Conservation (phyloP, 2,329 filamentous ascomycete species). For the Alternaria postmessia region DNA sequence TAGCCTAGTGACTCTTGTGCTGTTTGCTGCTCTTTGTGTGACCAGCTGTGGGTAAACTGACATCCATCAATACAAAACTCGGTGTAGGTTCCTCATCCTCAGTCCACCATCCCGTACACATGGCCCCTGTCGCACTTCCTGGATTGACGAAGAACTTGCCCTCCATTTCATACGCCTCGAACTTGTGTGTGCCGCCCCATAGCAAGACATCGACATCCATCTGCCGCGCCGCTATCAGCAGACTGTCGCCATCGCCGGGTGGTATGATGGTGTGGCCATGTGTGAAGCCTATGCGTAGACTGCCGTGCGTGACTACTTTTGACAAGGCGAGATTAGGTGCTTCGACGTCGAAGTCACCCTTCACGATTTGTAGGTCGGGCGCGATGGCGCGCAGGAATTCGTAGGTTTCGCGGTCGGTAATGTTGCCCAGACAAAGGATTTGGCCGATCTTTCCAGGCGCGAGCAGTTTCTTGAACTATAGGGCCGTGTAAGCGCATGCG, state of each 20-base stretch:
- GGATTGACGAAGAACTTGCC: constrained; percentile 77
- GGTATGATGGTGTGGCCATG: constrained; percentile 76
- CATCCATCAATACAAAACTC: constrained; percentile 98
- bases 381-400: constrained; percentile 64
- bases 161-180: constrained; percentile 76
- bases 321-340: constrained; percentile 70
- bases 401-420: constrained; percentile 65
- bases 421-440: constrained; percentile 66
- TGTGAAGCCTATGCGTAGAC: constrained; percentile 73
- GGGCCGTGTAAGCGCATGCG: constrained; percentile 11
- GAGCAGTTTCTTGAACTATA: constrained; percentile 63
- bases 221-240: constrained; percentile 73
- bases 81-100: constrained; percentile 75
- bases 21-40: background rate
- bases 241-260: constrained; percentile 70
- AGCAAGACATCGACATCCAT: constrained; percentile 76
- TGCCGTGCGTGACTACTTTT: constrained; percentile 75
- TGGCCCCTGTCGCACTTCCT: constrained; percentile 72
- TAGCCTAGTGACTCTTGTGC: background rate
- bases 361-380: constrained; percentile 73
- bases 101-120: constrained; percentile 67
- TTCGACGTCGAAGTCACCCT: constrained; percentile 74
- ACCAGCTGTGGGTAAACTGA: constrained; percentile 60
- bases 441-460: constrained; percentile 67
- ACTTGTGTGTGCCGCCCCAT: constrained; percentile 74